A percentile compares a stretch with the other conserved stretches of the same genome.
Evolutionary conservation across 2,329 filamentous ascomycete species (phyloP).

Genomic region (Ascochyta lentis): DNA sequence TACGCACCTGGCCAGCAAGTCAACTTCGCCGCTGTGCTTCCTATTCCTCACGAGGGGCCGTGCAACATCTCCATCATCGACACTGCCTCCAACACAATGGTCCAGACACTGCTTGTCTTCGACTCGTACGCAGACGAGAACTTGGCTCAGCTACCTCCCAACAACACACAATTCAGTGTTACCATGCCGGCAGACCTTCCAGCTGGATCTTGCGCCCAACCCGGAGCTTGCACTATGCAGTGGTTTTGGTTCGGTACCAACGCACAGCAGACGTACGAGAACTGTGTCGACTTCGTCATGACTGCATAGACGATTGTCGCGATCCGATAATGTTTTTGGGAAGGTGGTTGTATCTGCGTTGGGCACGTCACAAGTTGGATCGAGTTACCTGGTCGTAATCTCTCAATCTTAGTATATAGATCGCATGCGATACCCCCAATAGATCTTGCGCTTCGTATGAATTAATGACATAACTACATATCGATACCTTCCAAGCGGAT

Average conservation of each 20-base stretch:
- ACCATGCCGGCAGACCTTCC: conserved; percentile 59
- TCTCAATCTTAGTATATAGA: neutral
- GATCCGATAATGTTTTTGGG: too few relatives aligned
- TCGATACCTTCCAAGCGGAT: neutral
- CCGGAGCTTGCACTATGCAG: conserved; percentile 62
- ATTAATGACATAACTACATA: conserved; percentile 1
- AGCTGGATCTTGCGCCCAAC: conserved; percentile 49
- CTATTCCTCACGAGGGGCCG: conserved; percentile 60
- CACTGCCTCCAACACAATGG: conserved; percentile 59
- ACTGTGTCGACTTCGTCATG: conserved; percentile 63
- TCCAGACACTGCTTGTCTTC: conserved; percentile 49
- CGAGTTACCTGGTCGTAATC: neutral
- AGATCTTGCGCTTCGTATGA: neutral
- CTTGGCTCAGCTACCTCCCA: conserved; percentile 45
- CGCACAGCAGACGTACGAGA: conserved; percentile 66
- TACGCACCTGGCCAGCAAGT: conserved; percentile 56
- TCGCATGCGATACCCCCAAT: conserved; percentile 10
- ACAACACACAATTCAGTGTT: conserved; percentile 59
- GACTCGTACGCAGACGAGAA: conserved; percentile 38
- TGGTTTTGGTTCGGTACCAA: conserved; percentile 67
- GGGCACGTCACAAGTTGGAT: neutral
- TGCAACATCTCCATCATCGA: conserved; percentile 68
- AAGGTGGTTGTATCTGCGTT: neutral
- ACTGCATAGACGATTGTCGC: conserved; percentile 1
- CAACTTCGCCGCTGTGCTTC: conserved; percentile 54